phyloP scores from a whole-genome alignment of 129 eudicot genomes.

The Sambucus nigra region DNA sequence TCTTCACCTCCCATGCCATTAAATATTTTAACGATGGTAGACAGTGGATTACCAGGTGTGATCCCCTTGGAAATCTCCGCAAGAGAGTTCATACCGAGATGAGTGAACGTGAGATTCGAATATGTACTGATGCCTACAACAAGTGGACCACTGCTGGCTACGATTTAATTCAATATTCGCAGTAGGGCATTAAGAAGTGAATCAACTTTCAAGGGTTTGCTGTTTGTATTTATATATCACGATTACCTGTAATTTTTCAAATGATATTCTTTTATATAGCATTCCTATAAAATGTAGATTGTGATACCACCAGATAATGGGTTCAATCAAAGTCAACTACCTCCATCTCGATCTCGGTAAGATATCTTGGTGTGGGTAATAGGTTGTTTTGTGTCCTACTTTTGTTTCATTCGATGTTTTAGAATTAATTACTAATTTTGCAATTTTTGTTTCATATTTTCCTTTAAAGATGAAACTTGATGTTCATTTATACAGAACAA shows the following conservation, averaged over 20 bases:
- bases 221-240: not conserved
- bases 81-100: slow-evolving; percentile 95
- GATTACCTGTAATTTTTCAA: not conserved
- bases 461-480: no score
- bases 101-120: slow-evolving; percentile 88
- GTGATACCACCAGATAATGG: no score
- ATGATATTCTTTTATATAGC: slow-evolving; percentile 5
- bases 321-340: no score
- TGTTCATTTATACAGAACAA: no score
- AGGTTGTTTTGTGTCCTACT: no score
- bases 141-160: slow-evolving; percentile 99
- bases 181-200: slow-evolving; percentile 94
- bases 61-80: slow-evolving; percentile 86
- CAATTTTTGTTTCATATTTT: no score
- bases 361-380: no score
- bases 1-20: no score
- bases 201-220: not conserved
- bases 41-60: slow-evolving; percentile 94
- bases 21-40: slow-evolving; percentile 73
- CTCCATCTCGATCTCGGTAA: no score
- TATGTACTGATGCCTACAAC: slow-evolving; percentile 87
- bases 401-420: no score
- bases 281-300: no score
- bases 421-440: no score
- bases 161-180: slow-evolving; percentile 90